Conservation (phyloP, 1,284 basidiomycete species). For the Baeospora myosura region DNA sequence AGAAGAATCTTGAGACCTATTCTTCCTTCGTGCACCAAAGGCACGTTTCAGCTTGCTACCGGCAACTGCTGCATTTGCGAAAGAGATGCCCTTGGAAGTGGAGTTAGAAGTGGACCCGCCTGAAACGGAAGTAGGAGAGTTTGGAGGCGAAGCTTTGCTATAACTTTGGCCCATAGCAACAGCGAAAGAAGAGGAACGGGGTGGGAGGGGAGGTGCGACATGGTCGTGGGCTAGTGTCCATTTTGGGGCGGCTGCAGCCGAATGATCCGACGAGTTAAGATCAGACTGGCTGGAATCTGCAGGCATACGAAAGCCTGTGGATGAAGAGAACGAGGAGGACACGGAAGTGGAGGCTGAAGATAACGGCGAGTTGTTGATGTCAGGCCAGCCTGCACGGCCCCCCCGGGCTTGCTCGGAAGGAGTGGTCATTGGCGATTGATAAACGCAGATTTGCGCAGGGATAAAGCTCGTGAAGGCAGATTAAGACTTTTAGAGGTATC, state of each 20-base stretch:
- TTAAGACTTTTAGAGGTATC: no score
- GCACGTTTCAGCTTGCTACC: conserved; percentile 57
- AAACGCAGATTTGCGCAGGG: no score
- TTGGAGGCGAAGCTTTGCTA: conserved; percentile 19
- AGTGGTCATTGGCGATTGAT: no score
- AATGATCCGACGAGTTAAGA: conserved; percentile 35
- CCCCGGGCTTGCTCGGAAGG: no score
- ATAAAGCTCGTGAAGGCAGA: no score
- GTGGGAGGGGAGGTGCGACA: conserved; percentile 21
- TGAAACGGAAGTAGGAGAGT: not conserved
- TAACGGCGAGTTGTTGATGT: conserved; percentile 11
- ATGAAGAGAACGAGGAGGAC: conserved; percentile 36
- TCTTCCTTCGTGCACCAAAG: conserved; percentile 47
- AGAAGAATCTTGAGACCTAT: conserved; percentile 2
- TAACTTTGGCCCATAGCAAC: conserved; percentile 33
- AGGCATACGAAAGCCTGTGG: conserved; percentile 30
- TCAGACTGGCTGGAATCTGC: conserved; percentile 33
- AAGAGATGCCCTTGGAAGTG: conserved; percentile 9
- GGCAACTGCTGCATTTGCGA: conserved; percentile 27
- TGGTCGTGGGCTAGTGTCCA: conserved; percentile 8
- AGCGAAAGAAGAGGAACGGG: conserved; percentile 26
- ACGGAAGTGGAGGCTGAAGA: conserved; percentile 17
- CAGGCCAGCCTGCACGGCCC: conserved; percentile 15
- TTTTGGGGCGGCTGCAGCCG: conserved; percentile 23
- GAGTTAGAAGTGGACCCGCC: conserved; percentile 1